Evolutionary conservation across 2,329 filamentous ascomycete genomes (phyloP), one percentile per base, ranked within the genome.

Genomic region (Beauveria sp.): DNA sequence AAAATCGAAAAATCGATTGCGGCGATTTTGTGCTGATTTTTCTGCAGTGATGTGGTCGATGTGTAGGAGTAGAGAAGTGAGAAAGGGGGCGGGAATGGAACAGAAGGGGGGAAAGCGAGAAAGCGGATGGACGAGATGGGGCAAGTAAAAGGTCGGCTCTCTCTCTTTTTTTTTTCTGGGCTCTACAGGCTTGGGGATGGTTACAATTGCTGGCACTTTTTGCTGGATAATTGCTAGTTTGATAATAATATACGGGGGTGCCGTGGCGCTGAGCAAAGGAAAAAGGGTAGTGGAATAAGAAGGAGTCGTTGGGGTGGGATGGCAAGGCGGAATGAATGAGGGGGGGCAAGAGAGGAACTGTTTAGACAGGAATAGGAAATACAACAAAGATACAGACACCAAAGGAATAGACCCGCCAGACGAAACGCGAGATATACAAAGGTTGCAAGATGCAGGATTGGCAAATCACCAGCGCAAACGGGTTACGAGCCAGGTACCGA

Each of bases 1-100:
- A 66, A 66, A 66, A 70, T 74, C 71, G 68, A 70, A 72, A 68
- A 71, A 55, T 63, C 62, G 65, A 66, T 66, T 61, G 61, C 63
- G 63, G 64, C 60, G 56, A 55, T 61, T 66, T 68, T 69, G 63
- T 69, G 71, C 68, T 67, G 67, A 69, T 68, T 69, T 68, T 68
- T 58, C 55, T 61, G 58, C 51, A 42, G 58, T 38, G 71, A 68
- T 68, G 70, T 70, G 67, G 65, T 63, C 58, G 66, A 65, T 68
- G 65, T 69, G 64, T 65, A 65, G 68, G 69, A 69, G 64, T 63
- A 68, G 67, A 57, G 62, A 58, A 60, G 62, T 40, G 28, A 30
- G 53, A 61, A 61, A 60, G 52, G 58, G 57, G 57, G 54, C 20
- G 38, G 51, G 53, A 50, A 42, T 56, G 54, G 42, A 50, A 45